Percentiles rank a stretch among this genome's conserved stretches.
phyloP scores from a whole-genome alignment of 169 alveolate genomes.

The Plasmodium ovale region DNA sequence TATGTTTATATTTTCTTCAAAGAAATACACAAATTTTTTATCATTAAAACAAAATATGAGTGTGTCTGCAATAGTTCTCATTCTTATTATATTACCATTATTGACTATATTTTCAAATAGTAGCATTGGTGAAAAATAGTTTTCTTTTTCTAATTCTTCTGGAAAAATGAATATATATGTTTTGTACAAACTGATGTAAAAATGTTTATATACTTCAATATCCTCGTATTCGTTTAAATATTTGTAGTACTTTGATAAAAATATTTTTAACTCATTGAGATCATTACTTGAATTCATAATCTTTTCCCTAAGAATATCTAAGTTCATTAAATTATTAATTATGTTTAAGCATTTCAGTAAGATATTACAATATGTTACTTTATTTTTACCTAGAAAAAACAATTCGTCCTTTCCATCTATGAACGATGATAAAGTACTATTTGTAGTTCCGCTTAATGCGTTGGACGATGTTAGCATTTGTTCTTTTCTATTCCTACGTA shows the following conservation, averaged over 20 bases:
- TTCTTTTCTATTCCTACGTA: conserved; percentile 72
- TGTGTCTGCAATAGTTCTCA: conserved; percentile 79
- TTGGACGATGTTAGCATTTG: conserved; percentile 51
- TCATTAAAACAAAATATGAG: conserved; percentile 83
- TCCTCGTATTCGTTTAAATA: conserved; percentile 77
- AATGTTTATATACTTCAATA: conserved; percentile 73
- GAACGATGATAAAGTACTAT: conserved; percentile 40
- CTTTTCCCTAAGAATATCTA: conserved; percentile 64
- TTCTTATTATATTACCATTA: conserved; percentile 77
- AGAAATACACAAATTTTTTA: conserved; percentile 78
- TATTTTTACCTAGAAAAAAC: conserved; percentile 58
- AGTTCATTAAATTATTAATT: conserved; percentile 75
- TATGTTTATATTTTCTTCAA: conserved; percentile 81
- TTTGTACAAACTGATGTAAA: conserved; percentile 72
- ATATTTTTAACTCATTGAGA: conserved; percentile 75
- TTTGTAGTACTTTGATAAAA: conserved; percentile 72
- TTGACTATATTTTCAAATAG: conserved; percentile 82
- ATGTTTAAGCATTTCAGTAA: conserved; percentile 66
- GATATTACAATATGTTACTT: conserved; percentile 60
- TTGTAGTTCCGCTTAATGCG: conserved; percentile 43
- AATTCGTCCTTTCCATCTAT: conserved; percentile 71
- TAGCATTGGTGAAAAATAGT: conserved; percentile 79
- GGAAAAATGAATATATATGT: conserved; percentile 78
- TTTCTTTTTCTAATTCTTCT: conserved; percentile 78
- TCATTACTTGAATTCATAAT: conserved; percentile 77